These are phyloP conservation scores for Emmonsiellopsis sp. DNA, from an alignment of 2,329 filamentous ascomycete species.

Conservation along the genomic window DNA sequence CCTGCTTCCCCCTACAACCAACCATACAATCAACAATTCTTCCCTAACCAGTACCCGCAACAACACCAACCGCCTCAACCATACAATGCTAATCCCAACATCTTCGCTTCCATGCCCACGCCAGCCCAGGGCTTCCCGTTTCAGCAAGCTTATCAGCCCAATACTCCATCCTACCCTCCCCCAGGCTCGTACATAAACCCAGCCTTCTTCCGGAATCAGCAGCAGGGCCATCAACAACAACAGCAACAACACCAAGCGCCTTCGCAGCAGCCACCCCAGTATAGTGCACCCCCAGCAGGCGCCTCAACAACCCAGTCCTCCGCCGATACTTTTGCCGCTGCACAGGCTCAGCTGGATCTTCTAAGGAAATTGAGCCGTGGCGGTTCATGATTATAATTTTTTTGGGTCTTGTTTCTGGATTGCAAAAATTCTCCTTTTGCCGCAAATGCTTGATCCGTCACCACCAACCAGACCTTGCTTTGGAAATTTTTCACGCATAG, in stretches of 20 bases:
- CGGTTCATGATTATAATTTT: neutral
- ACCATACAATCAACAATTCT: constrained; percentile 4
- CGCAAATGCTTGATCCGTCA: neutral
- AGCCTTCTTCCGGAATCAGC: constrained; percentile 43
- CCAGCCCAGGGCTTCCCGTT: constrained; percentile 24
- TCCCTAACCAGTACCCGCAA: constrained; percentile 18
- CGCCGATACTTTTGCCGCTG: constrained; percentile 30
- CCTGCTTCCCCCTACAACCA: constrained; percentile 9
- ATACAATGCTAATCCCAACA: constrained; percentile 15
- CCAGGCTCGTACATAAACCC: constrained; percentile 48
- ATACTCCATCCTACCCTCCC: constrained; percentile 30
- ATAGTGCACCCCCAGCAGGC: neutral
- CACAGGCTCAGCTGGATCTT: constrained; percentile 33
- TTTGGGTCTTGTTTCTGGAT: neutral
- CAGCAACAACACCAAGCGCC: constrained; percentile 19
- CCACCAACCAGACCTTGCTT: too few species aligned
- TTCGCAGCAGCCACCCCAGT: constrained; percentile 9
- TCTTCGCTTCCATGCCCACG: constrained; percentile 19
- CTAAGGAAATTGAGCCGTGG: constrained; percentile 27
- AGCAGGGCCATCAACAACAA: constrained; percentile 32
- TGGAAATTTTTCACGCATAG: neutral
- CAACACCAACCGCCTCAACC: constrained; percentile 12
- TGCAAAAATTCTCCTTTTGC: neutral
- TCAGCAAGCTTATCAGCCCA: constrained; percentile 32
- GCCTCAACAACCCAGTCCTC: constrained; percentile 12